Conservation (phyloP, 805 yeast genomes). For the Candida fluviatilis region DNA sequence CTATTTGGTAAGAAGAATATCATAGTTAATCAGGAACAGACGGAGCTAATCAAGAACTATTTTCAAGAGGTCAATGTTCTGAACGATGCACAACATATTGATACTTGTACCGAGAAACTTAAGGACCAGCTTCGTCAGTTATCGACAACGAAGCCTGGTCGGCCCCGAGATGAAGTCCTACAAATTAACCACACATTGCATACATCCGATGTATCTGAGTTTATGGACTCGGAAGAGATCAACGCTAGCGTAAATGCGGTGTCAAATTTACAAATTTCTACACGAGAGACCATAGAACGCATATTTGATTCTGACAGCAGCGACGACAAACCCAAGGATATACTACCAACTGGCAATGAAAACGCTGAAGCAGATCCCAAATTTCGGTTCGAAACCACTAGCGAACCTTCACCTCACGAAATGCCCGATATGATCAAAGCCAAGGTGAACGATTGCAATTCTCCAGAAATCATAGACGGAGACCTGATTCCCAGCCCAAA, state of each 20-base stretch:
- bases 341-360: no score
- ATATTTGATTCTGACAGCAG: not conserved
- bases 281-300: not conserved
- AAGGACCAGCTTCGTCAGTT: not conserved
- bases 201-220: conserved; percentile 4
- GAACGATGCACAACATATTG: not conserved
- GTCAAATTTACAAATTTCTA: conserved; percentile 4
- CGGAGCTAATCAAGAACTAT: conserved; percentile 3
- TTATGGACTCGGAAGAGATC: conserved; percentile 12
- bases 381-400: not conserved
- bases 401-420: no score
- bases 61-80: conserved; percentile 5
- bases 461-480: not conserved
- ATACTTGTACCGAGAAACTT: not conserved
- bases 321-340: no score
- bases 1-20: conserved; percentile 7
- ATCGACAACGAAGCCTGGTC: not conserved
- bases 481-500: not conserved
- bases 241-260: conserved; percentile 14
- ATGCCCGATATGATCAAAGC: no score
- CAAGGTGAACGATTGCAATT: no score
- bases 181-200: conserved; percentile 11
- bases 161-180: conserved; percentile 15
- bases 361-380: no score
- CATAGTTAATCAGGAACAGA: conserved; percentile 3